These are phyloP conservation scores for Taxillus chinensis DNA, from an alignment of 164 flowering plant genomes.

Conservation along the genomic window DNA sequence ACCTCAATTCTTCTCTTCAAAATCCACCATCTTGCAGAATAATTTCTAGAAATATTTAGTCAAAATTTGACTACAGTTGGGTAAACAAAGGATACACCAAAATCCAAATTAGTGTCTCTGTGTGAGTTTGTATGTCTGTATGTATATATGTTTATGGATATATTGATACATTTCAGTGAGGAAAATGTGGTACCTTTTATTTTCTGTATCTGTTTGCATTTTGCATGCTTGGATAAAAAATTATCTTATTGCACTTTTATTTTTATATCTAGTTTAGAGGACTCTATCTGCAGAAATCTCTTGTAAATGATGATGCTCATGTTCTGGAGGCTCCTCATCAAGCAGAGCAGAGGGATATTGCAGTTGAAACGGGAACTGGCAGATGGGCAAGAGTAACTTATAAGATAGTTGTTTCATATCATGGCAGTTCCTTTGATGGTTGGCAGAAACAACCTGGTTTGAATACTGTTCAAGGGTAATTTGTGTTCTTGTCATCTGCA, in stretches of 20 bases:
- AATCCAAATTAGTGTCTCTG: too few species aligned
- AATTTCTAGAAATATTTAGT: too few species aligned
- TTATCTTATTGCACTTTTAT: background rate
- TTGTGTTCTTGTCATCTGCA: conserved; percentile 4
- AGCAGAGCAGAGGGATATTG: conserved; percentile 17
- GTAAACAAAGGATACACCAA: too few species aligned
- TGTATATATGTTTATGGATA: too few species aligned
- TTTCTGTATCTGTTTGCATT: background rate
- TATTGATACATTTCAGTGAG: too few species aligned
- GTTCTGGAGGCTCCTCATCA: conserved; percentile 20
- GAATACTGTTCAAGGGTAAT: conserved; percentile 81
- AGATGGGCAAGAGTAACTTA: conserved; percentile 76
- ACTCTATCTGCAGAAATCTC: conserved; percentile 15
- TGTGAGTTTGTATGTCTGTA: too few species aligned
- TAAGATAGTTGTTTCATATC: conserved; percentile 68
- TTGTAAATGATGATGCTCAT: conserved; percentile 21
- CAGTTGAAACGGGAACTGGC: conserved; percentile 27
- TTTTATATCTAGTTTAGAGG: conserved; percentile 12
- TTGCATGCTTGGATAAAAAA: conserved; percentile 1
- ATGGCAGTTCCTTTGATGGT: conserved; percentile 86
- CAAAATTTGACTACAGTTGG: too few species aligned
- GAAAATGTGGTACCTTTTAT: too few species aligned
- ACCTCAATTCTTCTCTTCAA: too few species aligned
- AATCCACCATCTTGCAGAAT: too few species aligned
- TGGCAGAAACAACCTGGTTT: conserved; percentile 98